Base-by-base conservation (phyloP, 495 filamentous ascomycete species). In the Penicillium turbatum region DNA sequence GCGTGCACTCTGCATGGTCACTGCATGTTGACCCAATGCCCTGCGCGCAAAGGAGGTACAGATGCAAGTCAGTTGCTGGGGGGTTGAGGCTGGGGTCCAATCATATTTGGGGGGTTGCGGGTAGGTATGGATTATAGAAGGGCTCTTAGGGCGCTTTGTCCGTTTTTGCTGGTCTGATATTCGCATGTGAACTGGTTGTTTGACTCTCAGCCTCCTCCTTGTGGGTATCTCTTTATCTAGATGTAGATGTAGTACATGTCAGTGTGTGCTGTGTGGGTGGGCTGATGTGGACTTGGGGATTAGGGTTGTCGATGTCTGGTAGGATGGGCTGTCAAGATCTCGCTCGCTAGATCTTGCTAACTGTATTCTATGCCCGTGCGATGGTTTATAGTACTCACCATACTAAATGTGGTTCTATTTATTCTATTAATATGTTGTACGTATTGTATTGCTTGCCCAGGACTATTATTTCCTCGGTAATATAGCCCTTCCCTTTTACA, bases 131-230 rank as follows among this genome's bases (percentile, higher is more conserved):
- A 7, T 41, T 45, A 15, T 19, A 37, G 31, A 35, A 37, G 31
- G 29, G n/a, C 32, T 35, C 19, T 6, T 13, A 24, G 35, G 10
- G 48, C 27, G 54, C 41, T 54, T 48, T 26, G 45, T 40, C 34
- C 38, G 36, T 52, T 49, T 42, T 34, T 29, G 48, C 49, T 21
- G 24, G 43, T 57, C 11, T 55, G 46, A 19, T 19, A 37, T 52
- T 51, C 26, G 31, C 54, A 51, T 49, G 53, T 48, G 45, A 40
- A 17, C 15, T 39, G 13, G 32, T 13, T 2, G 10, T 35, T 35
- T 6, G 32, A 36, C 32, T 35, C 21, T 48, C 21, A 31, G 36
- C 37, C 27, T 41, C 37, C 15, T 55, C 10, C 5, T 48, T 17
- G n/a, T 52, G 21, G 21, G n/a, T 52, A n/a, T 15, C 48, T 41